Evolutionary conservation across 225 moss, liverwort and hornwort species (phyloP).

Genomic region (Sphagnum contortum): DNA sequence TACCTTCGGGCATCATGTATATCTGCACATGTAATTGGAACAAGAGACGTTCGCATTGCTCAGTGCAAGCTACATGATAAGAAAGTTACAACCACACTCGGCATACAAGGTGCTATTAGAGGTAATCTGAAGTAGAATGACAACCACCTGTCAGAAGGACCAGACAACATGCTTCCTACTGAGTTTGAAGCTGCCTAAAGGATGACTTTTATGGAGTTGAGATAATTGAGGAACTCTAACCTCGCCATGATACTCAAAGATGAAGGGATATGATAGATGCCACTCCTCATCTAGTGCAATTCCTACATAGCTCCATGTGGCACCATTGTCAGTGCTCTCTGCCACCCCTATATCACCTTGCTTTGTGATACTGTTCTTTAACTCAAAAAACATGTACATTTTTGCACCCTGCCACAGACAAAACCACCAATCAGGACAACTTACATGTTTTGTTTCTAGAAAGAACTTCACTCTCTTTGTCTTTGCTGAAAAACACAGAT

Average conservation of each 20-base stretch:
- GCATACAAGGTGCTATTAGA: too few relatives aligned
- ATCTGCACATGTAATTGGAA: conserved; percentile 29
- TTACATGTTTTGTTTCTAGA: not conserved
- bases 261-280: conserved; percentile 83
- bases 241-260: conserved; percentile 74
- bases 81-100: too few relatives aligned
- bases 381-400: conserved; percentile 73
- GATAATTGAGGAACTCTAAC: conserved; percentile 12
- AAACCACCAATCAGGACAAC: too few relatives aligned
- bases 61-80: too few relatives aligned
- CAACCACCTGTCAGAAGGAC: too few relatives aligned
- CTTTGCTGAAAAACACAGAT: too few relatives aligned
- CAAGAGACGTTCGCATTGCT: not conserved
- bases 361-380: conserved; percentile 67
- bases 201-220: too few relatives aligned
- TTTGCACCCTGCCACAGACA: conserved; percentile 43
- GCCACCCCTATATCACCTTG: conserved; percentile 93
- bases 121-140: too few relatives aligned
- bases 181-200: too few relatives aligned
- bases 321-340: conserved; percentile 59
- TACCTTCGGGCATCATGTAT: conserved; percentile 96
- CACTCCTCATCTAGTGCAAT: conserved; percentile 82
- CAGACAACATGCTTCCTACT: too few relatives aligned
- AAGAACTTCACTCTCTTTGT: not conserved
- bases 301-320: conserved; percentile 65